Conservation (phyloP, 2,329 filamentous ascomycete species). For the Chaetomiaceae sp. region DNA sequence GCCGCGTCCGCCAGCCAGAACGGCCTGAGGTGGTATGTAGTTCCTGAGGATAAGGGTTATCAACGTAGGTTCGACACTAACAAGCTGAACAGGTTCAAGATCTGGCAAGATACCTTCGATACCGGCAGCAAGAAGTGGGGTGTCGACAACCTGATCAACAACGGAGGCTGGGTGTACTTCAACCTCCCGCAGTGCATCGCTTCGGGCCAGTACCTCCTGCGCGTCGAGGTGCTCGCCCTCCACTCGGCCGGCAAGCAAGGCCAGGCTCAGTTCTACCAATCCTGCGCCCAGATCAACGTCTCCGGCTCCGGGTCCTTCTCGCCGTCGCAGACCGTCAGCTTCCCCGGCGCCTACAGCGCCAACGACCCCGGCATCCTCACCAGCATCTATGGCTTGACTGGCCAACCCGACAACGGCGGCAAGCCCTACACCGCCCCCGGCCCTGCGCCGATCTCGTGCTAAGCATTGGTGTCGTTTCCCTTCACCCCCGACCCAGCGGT, state of each 20-base stretch:
- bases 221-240: constrained; percentile 51
- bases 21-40: constrained; percentile 39
- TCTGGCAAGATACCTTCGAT: constrained; percentile 48
- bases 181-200: constrained; percentile 48
- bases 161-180: constrained; percentile 46
- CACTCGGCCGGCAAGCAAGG: constrained; percentile 42
- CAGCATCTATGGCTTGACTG: constrained; percentile 44
- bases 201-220: constrained; percentile 51
- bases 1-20: constrained; percentile 41
- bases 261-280: constrained; percentile 42
- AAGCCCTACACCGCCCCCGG: constrained; percentile 40
- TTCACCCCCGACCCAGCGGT: neutral
- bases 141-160: constrained; percentile 42
- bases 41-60: neutral
- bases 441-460: constrained; percentile 33
- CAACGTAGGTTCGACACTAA: constrained; percentile 1
- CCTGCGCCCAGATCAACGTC: constrained; percentile 40
- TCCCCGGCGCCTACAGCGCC: constrained; percentile 43
- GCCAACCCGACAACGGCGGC: constrained; percentile 40
- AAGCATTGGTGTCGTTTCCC: neutral
- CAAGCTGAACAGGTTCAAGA: constrained; percentile 41
- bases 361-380: constrained; percentile 42
- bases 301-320: constrained; percentile 37
- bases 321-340: constrained; percentile 37
- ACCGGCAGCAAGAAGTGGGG: constrained; percentile 43